phyloP scores from a whole-genome alignment of 768 basidiomycete species.

The Lentinula raphanica region DNA sequence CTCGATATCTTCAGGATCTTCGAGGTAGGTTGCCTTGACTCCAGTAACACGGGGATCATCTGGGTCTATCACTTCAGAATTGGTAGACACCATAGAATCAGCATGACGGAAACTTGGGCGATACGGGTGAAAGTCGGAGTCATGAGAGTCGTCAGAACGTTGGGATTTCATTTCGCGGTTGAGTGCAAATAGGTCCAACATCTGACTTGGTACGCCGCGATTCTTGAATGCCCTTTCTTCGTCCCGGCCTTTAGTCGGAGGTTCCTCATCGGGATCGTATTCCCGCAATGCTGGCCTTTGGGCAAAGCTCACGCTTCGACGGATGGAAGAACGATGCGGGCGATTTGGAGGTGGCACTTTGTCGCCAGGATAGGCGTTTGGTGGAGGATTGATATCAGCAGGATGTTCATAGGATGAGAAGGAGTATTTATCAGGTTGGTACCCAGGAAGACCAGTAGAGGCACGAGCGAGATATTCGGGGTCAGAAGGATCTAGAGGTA shows the following conservation, averaged over 20 bases:
- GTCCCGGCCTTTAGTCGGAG: constrained; percentile 19
- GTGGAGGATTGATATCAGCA: constrained; percentile 54
- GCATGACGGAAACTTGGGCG: constrained; percentile 29
- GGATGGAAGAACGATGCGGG: constrained; percentile 20
- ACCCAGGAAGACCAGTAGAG: background rate
- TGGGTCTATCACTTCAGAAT: constrained; percentile 56
- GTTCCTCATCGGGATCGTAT: constrained; percentile 19
- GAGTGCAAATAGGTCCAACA: constrained; percentile 47
- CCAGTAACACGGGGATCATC: constrained; percentile 73
- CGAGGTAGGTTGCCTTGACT: constrained; percentile 39
- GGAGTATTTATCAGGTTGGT: constrained; percentile 28
- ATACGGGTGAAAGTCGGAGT: constrained; percentile 16
- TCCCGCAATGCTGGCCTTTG: constrained; percentile 20
- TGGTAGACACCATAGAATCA: constrained; percentile 41
- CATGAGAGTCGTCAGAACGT: background rate
- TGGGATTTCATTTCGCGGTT: constrained; percentile 17
- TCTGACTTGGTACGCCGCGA: constrained; percentile 45
- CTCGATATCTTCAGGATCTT: constrained; percentile 60
- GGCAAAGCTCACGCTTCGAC: constrained; percentile 38
- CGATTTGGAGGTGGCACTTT: constrained; percentile 13
- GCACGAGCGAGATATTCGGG: no score
- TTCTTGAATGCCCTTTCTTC: constrained; percentile 30
- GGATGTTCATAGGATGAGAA: constrained; percentile 57
- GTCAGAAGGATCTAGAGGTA: constrained; percentile 9
- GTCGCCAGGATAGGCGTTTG: constrained; percentile 30